phyloP scores from a whole-genome alignment of 2,329 filamentous ascomycete species.

The Cytospora schulzeri region DNA sequence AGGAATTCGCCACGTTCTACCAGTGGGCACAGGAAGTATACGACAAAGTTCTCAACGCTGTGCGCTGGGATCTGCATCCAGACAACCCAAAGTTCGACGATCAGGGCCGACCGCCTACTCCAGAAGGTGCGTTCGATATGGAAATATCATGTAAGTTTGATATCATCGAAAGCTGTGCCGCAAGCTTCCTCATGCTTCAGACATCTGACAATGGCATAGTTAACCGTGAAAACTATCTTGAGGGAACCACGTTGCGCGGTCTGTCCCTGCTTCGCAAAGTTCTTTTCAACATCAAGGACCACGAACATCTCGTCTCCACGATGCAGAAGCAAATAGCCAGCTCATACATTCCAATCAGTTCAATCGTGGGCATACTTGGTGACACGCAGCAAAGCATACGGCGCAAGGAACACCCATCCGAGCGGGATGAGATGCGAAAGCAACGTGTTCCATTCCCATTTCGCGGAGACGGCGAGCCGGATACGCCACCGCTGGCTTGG shows the following conservation, averaged over 20 bases:
- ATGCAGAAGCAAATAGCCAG: conserved; percentile 31
- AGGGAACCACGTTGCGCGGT: conserved; percentile 11
- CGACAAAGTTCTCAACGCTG: conserved; percentile 3
- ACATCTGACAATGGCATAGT: background rate
- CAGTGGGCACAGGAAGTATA: conserved; percentile 13
- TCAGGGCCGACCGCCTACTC: conserved; percentile 13
- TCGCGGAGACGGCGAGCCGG: conserved; percentile 8
- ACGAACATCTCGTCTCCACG: conserved; percentile 35
- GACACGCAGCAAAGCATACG: background rate
- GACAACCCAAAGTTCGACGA: conserved; percentile 20
- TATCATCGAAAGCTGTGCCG: no score
- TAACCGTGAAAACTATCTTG: background rate
- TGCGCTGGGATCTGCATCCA: conserved; percentile 7
- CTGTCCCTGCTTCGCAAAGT: background rate
- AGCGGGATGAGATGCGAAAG: conserved; percentile 12
- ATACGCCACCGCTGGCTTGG: conserved; percentile 27
- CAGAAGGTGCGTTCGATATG: conserved; percentile 17
- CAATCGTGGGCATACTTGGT: background rate
- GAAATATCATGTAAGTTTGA: background rate
- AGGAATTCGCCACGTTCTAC: conserved; percentile 19
- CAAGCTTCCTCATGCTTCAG: background rate
- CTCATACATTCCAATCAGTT: conserved; percentile 5
- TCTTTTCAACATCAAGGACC: conserved; percentile 14
- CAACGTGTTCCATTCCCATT: conserved; percentile 17
- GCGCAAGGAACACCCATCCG: background rate